A percentile compares a stretch with the other conserved stretches of the same genome.
Evolutionary conservation across 805 yeast species (phyloP).

Genomic region (Yamadazyma phyllophila): DNA sequence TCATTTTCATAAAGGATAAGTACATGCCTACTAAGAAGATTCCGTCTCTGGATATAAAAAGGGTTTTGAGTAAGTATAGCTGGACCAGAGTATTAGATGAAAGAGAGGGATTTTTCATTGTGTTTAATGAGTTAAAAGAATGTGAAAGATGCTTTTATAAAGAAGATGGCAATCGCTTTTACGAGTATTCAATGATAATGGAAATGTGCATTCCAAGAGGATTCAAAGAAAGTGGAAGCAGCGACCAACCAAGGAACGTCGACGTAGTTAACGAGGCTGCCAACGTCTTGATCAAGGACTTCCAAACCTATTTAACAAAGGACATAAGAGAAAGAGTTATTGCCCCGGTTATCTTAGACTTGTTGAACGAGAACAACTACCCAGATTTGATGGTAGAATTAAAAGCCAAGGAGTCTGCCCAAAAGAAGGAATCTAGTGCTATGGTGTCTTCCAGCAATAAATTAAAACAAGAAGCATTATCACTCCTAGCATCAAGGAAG

Average conservation of each 20-base stretch:
- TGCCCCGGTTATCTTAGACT: constrained; percentile 64
- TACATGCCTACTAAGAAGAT: constrained; percentile 49
- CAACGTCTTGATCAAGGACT: constrained; percentile 56
- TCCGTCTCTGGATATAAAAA: constrained; percentile 56
- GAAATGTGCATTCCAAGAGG: constrained; percentile 53
- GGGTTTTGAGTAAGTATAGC: constrained; percentile 54
- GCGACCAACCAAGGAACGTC: background rate
- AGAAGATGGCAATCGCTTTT: constrained; percentile 57
- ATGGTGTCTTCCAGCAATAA: constrained; percentile 14
- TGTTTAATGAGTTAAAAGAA: constrained; percentile 59
- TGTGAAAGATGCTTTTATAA: constrained; percentile 57
- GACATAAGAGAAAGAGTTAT: constrained; percentile 73
- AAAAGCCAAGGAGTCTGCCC: constrained; percentile 25
- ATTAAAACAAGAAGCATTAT: constrained; percentile 26
- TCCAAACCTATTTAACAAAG: constrained; percentile 58
- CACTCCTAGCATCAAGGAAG: constrained; percentile 23
- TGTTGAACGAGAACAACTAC: constrained; percentile 56
- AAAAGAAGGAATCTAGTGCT: constrained; percentile 17
- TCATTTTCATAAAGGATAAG: constrained; percentile 51
- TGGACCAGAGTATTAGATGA: constrained; percentile 69
- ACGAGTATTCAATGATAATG: constrained; percentile 53
- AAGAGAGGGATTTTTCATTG: constrained; percentile 63
- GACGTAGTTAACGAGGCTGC: constrained; percentile 58
- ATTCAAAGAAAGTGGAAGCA: constrained; percentile 13
- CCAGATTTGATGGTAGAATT: constrained; percentile 45